A percentile compares a stretch with the other conserved stretches of the same genome.
Conservation (phyloP, 2,329 filamentous ascomycete species). For the Endoconidiophora polonica region DNA sequence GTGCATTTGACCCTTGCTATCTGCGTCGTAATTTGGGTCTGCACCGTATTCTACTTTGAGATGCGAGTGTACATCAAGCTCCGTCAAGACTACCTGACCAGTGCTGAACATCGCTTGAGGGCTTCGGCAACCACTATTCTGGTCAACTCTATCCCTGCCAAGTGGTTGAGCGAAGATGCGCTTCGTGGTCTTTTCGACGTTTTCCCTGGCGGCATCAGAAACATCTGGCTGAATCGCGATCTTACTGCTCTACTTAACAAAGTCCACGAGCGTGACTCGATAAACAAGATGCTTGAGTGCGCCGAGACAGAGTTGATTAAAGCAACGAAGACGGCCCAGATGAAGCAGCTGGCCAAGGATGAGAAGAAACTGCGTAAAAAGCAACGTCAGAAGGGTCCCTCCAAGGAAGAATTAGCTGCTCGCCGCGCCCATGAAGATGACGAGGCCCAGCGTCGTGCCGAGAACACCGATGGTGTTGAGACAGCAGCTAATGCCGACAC, state of each 20-base stretch:
- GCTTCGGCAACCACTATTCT: conserved; percentile 93
- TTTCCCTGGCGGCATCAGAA: conserved; percentile 84
- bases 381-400: conserved; percentile 29
- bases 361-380: conserved; percentile 47
- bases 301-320: conserved; percentile 78
- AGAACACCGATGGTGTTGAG: conserved; percentile 30
- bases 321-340: conserved; percentile 59
- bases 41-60: conserved; percentile 73
- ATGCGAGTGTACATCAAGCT: conserved; percentile 78
- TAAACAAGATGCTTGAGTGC: conserved; percentile 56
- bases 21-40: conserved; percentile 65
- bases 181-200: conserved; percentile 80
- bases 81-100: conserved; percentile 85
- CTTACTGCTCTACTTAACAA: conserved; percentile 72
- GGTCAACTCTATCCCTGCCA: conserved; percentile 74
- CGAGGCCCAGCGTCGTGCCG: conserved; percentile 33
- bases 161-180: conserved; percentile 76
- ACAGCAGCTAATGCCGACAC: conserved; percentile 23
- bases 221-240: conserved; percentile 93
- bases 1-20: conserved; percentile 72
- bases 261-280: conserved; percentile 53
- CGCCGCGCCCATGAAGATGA: conserved; percentile 32
- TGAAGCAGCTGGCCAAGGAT: conserved; percentile 47
- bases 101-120: conserved; percentile 79
- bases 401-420: conserved; percentile 32